These are phyloP conservation scores for Patellaria atrata DNA, from an alignment of 495 filamentous ascomycete species.

Conservation along the genomic window DNA sequence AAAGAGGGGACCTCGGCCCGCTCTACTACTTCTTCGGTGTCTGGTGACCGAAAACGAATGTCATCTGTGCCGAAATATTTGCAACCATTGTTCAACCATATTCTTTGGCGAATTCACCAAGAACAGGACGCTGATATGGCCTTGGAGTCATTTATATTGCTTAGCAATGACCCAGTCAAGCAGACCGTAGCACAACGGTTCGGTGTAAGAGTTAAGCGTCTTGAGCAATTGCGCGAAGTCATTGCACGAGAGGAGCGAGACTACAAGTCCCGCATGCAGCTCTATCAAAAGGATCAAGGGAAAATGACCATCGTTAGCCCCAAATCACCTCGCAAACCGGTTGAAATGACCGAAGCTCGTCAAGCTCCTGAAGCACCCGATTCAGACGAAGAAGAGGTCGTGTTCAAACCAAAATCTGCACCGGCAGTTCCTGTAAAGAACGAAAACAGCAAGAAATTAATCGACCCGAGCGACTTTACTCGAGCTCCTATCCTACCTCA, in stretches of 20 bases:
- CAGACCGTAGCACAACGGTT: constrained; percentile 45
- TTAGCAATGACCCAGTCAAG: constrained; percentile 44
- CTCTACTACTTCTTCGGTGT: constrained; percentile 6
- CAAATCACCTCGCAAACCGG: background rate
- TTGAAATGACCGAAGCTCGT: constrained; percentile 26
- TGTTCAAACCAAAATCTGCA: constrained; percentile 35
- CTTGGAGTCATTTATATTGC: constrained; percentile 34
- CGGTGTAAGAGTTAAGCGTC: constrained; percentile 43
- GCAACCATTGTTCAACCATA: constrained; percentile 45
- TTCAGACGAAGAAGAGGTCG: constrained; percentile 44
- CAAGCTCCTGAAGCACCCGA: constrained; percentile 28
- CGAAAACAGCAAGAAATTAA: constrained; percentile 14
- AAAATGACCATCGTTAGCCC: constrained; percentile 17
- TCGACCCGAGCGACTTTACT: constrained; percentile 28
- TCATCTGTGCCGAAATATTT: constrained; percentile 29
- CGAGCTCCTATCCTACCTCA: constrained; percentile 10
- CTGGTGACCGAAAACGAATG: constrained; percentile 13
- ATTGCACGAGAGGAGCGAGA: constrained; percentile 46
- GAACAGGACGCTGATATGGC: constrained; percentile 26
- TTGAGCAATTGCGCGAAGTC: constrained; percentile 43
- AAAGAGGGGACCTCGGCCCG: constrained; percentile 20
- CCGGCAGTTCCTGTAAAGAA: constrained; percentile 19
- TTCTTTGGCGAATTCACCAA: constrained; percentile 46
- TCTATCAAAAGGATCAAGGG: constrained; percentile 24
- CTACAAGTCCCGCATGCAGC: constrained; percentile 39